These are phyloP conservation scores for Quercus glauca DNA, from an alignment of 306 rosid genomes.

Conservation along the genomic window DNA sequence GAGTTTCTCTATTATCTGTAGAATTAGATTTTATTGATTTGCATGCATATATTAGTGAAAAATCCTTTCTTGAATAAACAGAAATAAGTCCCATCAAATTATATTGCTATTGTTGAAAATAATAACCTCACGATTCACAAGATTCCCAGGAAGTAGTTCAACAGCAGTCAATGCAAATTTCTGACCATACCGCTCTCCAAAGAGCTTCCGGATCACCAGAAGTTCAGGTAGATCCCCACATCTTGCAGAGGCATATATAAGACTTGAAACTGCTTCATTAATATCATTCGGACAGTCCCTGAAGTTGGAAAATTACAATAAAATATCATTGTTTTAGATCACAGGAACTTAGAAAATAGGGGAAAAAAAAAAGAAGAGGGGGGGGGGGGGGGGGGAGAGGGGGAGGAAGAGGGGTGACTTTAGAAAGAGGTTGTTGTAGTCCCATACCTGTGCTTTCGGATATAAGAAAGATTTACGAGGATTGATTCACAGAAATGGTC, in stretches of 20 bases:
- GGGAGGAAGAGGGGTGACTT: background rate
- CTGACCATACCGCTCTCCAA: slow-evolving; percentile 65
- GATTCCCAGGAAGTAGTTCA: slow-evolving; percentile 65
- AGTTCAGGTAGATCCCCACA: slow-evolving; percentile 90
- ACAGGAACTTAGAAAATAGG: background rate
- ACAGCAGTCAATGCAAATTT: slow-evolving; percentile 52
- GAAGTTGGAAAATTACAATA: background rate
- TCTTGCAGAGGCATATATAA: slow-evolving; percentile 85
- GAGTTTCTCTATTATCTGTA: slow-evolving; percentile 62
- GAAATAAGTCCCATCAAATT: background rate
- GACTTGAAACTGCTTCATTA: slow-evolving; percentile 82
- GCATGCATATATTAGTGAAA: background rate
- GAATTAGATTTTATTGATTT: slow-evolving; percentile 21
- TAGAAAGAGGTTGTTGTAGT: background rate
- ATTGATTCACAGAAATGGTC: slow-evolving; percentile 62
- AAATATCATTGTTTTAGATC: background rate
- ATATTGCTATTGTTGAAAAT: background rate
- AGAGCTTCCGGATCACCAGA: slow-evolving; percentile 60
- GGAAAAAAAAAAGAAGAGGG: background rate
- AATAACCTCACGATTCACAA: slow-evolving; percentile 64
- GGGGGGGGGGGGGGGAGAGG: background rate
- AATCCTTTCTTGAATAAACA: background rate
- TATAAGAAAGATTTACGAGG: slow-evolving; percentile 49
- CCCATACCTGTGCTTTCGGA: slow-evolving; percentile 63
- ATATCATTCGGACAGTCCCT: slow-evolving; percentile 75